Base-by-base conservation (phyloP, 768 basidiomycete species). In the Leccinellum albellum region DNA sequence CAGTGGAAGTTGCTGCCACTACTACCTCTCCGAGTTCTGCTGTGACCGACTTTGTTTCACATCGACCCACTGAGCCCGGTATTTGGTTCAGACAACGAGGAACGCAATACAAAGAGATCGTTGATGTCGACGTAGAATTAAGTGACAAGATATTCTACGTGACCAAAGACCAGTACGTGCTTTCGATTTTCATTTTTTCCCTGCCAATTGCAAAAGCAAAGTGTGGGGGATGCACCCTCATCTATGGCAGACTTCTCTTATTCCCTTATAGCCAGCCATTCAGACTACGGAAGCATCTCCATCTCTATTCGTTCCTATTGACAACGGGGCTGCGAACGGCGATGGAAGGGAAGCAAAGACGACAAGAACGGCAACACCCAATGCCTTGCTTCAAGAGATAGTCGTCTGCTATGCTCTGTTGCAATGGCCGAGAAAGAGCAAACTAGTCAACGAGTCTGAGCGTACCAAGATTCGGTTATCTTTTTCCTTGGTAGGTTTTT, bases 381-480 rank as follows among this genome's bases (percentile, higher is more conserved):
- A 20, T 4, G 17, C 42, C 5, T 45, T 46, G 2, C 52, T 54
- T 20, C 44, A 61, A 23, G 55, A 63, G 6, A 17, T 20, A 24
- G 59, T 63, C 32, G 61, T 52, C 45, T 67, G n/a, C 50, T 60
- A 57, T 37, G 67, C 54, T 28, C 49, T 52, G 20, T 23, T 23
- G 35, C 55, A 57, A 42, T 83, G 82, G 82, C 82, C 82, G 46
- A 55, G 63, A 33, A 70, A 72, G 48, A 82, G 81, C 37, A 71
- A 72, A 26, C 62, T 83, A 55, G 69, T 82, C 51, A 84, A 84
- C 61, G 70, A 63, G 2, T 65, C 64, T 8, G 57, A 61, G 7
- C 60, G 65, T 21, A 73, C 70, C 40, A 73, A 68, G 57, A 75
- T 71, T 3, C 80, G 77, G 75, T 58, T 82, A n/a, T 79, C 82